These are phyloP conservation scores for Entophlyctis luteolus DNA, from an alignment of 192 early-diverging fungal species.

Conservation along the genomic window DNA sequence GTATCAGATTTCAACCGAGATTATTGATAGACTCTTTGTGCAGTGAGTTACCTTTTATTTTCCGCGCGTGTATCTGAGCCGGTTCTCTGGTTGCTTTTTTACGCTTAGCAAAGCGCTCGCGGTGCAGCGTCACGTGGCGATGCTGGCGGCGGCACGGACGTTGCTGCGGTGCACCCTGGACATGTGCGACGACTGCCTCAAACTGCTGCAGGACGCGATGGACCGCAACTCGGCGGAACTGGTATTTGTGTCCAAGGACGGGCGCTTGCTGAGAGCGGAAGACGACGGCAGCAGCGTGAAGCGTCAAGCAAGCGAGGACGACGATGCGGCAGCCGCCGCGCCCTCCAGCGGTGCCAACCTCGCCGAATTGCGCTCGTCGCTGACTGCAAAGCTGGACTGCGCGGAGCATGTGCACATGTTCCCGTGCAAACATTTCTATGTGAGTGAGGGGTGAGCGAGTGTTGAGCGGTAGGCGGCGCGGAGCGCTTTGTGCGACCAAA, in stretches of 20 bases:
- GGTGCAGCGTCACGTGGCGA: conserved; percentile 8
- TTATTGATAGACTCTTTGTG: too few relatives aligned
- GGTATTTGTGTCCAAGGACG: conserved; percentile 18
- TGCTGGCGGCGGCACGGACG: conserved; percentile 4
- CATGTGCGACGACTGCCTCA: conserved; percentile 21
- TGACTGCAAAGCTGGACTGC: background rate
- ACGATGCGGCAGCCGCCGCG: background rate
- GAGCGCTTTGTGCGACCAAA: too few relatives aligned
- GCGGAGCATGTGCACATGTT: background rate
- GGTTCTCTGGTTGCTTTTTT: too few relatives aligned
- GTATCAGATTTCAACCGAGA: background rate
- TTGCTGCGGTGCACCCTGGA: conserved; percentile 4
- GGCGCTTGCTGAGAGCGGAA: background rate
- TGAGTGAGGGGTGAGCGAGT: too few relatives aligned
- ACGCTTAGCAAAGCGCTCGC: too few relatives aligned
- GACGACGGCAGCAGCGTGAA: background rate
- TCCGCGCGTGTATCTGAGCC: too few relatives aligned
- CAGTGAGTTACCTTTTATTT: too few relatives aligned
- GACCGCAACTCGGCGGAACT: conserved; percentile 4
- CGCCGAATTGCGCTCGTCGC: background rate
- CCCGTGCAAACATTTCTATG: background rate
- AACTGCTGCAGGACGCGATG: background rate
- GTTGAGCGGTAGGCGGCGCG: too few relatives aligned
- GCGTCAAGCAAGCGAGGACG: background rate
- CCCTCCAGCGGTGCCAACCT: background rate